Evolutionary conservation across 2,329 filamentous ascomycete genomes (phyloP).

Genomic region (Scorias spongiosa): DNA sequence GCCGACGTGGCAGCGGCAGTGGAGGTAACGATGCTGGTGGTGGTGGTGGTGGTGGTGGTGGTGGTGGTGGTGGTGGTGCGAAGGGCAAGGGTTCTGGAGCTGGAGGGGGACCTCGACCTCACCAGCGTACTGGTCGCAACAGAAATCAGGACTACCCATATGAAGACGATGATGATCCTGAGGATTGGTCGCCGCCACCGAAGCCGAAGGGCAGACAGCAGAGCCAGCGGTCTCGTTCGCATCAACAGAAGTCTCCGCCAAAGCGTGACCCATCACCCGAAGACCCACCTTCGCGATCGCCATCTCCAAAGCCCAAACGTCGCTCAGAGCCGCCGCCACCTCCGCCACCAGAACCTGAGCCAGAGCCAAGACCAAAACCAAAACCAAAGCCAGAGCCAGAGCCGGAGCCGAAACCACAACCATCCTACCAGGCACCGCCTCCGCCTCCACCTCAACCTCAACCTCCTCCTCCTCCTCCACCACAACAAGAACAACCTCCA

Average conservation of each 20-base stretch:
- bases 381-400: slow-evolving; percentile 1
- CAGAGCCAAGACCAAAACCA: background rate
- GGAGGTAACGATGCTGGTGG: slow-evolving; percentile 14
- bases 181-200: slow-evolving; percentile 7
- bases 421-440: slow-evolving; percentile 8
- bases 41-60: slow-evolving; percentile 7
- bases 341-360: background rate
- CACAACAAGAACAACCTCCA: slow-evolving; percentile 1
- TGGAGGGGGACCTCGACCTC: slow-evolving; percentile 11
- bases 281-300: slow-evolving; percentile 1
- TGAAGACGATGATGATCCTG: background rate
- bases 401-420: background rate
- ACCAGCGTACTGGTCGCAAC: slow-evolving; percentile 14
- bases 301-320: background rate
- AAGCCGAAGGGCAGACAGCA: slow-evolving; percentile 4
- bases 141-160: slow-evolving; percentile 9
- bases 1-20: slow-evolving; percentile 13
- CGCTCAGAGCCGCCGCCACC: no score
- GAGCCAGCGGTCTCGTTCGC: slow-evolving; percentile 2
- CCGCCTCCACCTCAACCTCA: slow-evolving; percentile 2
- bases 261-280: background rate
- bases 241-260: slow-evolving; percentile 2
- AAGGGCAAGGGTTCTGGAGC: slow-evolving; percentile 11
- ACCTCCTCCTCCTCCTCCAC: background rate
- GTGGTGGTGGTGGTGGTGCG: slow-evolving; percentile 17